phyloP scores from a whole-genome alignment of 176 grass and related monocot genomes.

The Musa schizocarpa region DNA sequence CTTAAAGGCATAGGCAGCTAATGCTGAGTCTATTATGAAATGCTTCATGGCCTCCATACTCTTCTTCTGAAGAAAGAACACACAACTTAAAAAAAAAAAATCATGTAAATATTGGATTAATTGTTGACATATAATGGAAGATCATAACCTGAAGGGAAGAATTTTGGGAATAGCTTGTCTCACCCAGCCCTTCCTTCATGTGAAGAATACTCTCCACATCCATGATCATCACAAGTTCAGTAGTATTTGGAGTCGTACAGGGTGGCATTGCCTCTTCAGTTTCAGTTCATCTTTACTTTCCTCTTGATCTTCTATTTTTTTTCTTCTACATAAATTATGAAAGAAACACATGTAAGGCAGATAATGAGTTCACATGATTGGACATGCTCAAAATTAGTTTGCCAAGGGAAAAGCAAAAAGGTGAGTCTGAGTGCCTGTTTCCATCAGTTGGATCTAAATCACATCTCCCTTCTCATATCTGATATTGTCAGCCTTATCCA shows the following conservation, averaged over 20 bases:
- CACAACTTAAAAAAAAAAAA: too few relatives aligned
- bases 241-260: slow-evolving; percentile 42
- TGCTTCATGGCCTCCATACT: slow-evolving; percentile 63
- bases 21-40: slow-evolving; percentile 51
- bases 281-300: too few relatives aligned
- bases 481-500: too few relatives aligned
- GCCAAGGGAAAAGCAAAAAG: too few relatives aligned
- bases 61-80: slow-evolving; percentile 43
- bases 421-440: too few relatives aligned
- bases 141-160: slow-evolving; percentile 75
- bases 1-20: slow-evolving; percentile 56
- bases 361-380: too few relatives aligned
- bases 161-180: slow-evolving; percentile 88
- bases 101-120: neutral
- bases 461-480: too few relatives aligned
- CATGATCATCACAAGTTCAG: slow-evolving; percentile 42
- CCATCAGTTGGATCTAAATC: too few relatives aligned
- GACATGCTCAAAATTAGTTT: too few relatives aligned
- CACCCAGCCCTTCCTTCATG: slow-evolving; percentile 90
- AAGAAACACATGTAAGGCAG: too few relatives aligned
- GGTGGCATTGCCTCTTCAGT: slow-evolving; percentile 43
- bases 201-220: slow-evolving; percentile 80
- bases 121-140: neutral
- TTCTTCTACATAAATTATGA: too few relatives aligned
- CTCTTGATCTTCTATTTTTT: too few relatives aligned